These are phyloP conservation scores for Penicillium sp. DNA, from an alignment of 2,329 filamentous ascomycete genomes.

Conservation along the genomic window DNA sequence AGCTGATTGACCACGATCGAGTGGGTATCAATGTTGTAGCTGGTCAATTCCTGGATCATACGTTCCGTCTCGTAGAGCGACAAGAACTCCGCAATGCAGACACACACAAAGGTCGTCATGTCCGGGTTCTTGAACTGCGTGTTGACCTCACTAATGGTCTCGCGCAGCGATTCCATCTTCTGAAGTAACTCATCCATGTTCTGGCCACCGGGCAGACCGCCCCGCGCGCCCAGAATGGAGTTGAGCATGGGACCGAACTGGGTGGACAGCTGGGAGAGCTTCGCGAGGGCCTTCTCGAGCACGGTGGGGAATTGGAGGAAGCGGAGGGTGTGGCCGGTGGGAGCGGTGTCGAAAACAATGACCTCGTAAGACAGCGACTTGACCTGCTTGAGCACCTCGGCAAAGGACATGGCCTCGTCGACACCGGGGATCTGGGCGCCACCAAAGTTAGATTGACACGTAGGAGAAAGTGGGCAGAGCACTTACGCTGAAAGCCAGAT, in stretches of 20 bases:
- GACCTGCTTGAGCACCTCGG: slow-evolving; percentile 98
- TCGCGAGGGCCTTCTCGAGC: slow-evolving; percentile 97
- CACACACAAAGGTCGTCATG: slow-evolving; percentile 95
- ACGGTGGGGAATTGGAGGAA: slow-evolving; percentile 98
- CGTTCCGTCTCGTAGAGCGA: slow-evolving; percentile 97
- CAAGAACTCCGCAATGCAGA: slow-evolving; percentile 97
- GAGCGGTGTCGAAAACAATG: slow-evolving; percentile 98
- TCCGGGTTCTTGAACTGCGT: slow-evolving; percentile 96
- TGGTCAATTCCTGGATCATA: slow-evolving; percentile 97
- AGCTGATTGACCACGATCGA: slow-evolving; percentile 98
- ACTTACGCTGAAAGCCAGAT: slow-evolving; percentile 85
- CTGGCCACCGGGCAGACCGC: slow-evolving; percentile 84
- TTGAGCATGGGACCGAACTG: slow-evolving; percentile 97
- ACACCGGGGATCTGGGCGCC: slow-evolving; percentile 83
- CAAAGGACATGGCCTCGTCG: slow-evolving; percentile 99
- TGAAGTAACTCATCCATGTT: slow-evolving; percentile 88
- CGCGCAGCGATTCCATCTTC: slow-evolving; percentile 90
- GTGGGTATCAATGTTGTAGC: slow-evolving; percentile 94
- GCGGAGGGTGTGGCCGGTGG: slow-evolving; percentile 94
- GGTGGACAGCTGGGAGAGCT: slow-evolving; percentile 87
- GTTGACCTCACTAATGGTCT: slow-evolving; percentile 95
- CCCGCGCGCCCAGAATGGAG: slow-evolving; percentile 78
- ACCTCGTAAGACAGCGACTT: slow-evolving; percentile 98
- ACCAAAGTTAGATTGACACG: slow-evolving; percentile 11
- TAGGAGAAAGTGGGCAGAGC: background rate